Evolutionary conservation across 768 basidiomycete species (phyloP).

Genomic region (Coprinopsis marcescibilis): DNA sequence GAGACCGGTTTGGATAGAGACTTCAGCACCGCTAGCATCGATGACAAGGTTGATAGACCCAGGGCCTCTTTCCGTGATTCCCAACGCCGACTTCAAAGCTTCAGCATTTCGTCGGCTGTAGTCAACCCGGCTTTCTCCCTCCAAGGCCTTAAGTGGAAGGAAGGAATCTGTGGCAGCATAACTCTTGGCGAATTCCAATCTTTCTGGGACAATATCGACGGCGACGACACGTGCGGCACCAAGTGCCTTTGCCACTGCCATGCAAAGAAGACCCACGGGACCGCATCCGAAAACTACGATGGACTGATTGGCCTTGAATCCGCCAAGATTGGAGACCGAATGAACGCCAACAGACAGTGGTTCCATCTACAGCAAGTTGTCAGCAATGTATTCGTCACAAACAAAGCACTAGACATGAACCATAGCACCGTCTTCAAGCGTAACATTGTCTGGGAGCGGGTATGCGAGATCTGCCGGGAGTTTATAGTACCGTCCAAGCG

Average conservation of each 20-base stretch:
- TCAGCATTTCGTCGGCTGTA: conserved; percentile 72
- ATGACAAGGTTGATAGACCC: conserved; percentile 79
- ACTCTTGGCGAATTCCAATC: conserved; percentile 80
- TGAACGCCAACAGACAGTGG: conserved; percentile 92
- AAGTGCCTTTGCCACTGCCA: conserved; percentile 94
- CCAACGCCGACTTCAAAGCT: conserved; percentile 57
- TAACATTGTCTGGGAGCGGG: conserved; percentile 73
- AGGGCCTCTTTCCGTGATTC: conserved; percentile 64
- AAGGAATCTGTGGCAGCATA: conserved; percentile 81
- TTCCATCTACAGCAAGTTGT: conserved; percentile 60
- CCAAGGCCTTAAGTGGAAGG: conserved; percentile 51
- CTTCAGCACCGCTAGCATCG: conserved; percentile 91
- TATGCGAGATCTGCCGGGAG: conserved; percentile 84
- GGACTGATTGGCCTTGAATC: conserved; percentile 65
- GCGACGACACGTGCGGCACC: conserved; percentile 83
- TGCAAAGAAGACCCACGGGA: conserved; percentile 81
- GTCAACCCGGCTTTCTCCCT: conserved; percentile 60
- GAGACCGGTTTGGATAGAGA: conserved; percentile 83
- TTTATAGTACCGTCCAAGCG: conserved; percentile 79
- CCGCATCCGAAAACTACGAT: conserved; percentile 87
- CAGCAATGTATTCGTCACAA: background rate
- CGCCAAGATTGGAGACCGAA: conserved; percentile 73
- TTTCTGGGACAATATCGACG: conserved; percentile 68
- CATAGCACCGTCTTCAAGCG: conserved; percentile 94
- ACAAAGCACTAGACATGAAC: conserved; percentile 26